A percentile compares a stretch with the other conserved stretches of the same genome.
Evolutionary conservation across 129 eudicot genomes (phyloP).

Genomic region (Centella asiatica): DNA sequence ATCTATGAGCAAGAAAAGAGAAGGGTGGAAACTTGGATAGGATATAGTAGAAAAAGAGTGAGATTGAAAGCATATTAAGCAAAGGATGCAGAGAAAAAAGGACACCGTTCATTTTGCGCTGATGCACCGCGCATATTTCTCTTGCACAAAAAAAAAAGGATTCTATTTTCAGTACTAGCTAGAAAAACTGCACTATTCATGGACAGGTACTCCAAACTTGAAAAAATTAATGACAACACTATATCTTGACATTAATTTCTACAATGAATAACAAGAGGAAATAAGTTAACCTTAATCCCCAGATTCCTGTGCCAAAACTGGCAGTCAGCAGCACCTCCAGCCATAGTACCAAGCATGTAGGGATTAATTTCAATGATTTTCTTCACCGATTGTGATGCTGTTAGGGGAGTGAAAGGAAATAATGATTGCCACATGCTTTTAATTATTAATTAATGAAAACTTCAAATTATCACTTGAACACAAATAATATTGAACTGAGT

Average conservation of each 20-base stretch:
- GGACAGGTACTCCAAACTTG: background rate
- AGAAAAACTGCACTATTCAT: too few relatives aligned
- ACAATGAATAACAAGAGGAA: background rate
- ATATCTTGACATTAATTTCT: background rate
- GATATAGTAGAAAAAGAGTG: too few relatives aligned
- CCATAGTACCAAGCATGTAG: constrained; percentile 98
- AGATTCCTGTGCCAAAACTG: constrained; percentile 99
- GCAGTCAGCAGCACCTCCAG: constrained; percentile 99
- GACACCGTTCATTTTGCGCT: too few relatives aligned
- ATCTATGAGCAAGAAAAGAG: too few relatives aligned
- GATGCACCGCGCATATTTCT: too few relatives aligned
- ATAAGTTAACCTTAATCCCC: constrained; percentile 75
- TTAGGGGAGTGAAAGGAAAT: background rate
- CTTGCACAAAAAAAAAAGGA: too few relatives aligned
- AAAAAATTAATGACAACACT: background rate
- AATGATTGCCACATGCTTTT: background rate
- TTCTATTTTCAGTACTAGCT: too few relatives aligned
- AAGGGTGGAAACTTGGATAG: too few relatives aligned
- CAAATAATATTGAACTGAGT: background rate
- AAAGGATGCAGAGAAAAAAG: too few relatives aligned
- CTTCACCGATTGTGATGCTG: constrained; percentile 99
- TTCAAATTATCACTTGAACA: background rate
- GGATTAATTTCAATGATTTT: constrained; percentile 96
- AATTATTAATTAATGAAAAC: background rate
- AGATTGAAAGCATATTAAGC: too few relatives aligned